Conservation (phyloP, 2,329 filamentous ascomycete genomes). For the Monilinia laxa region DNA sequence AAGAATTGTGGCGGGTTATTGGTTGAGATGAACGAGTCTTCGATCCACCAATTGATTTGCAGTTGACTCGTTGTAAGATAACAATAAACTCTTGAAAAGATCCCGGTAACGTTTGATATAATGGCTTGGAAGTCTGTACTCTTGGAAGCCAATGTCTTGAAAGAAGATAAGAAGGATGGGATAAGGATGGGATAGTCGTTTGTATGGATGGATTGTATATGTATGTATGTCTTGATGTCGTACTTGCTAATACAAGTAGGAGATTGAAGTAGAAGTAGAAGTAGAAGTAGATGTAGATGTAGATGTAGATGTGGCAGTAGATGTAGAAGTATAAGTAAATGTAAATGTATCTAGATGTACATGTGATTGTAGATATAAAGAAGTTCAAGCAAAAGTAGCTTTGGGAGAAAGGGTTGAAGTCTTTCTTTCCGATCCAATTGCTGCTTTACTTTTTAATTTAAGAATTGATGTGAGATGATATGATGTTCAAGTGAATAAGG, state of each 20-base stretch:
- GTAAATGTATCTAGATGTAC: too few species aligned
- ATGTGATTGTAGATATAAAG: not conserved
- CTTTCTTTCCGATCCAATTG: not conserved
- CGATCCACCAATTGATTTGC: not conserved
- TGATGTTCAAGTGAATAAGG: too few species aligned
- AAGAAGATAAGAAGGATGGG: not conserved
- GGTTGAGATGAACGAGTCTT: not conserved
- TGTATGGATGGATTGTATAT: not conserved
- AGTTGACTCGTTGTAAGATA: not conserved
- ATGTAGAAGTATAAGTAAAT: not conserved
- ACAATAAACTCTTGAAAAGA: conserved; percentile 4
- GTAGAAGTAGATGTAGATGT: not conserved
- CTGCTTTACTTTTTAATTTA: not conserved
- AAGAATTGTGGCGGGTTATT: not conserved
- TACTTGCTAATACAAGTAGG: conserved; percentile 1
- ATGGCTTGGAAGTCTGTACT: not conserved
- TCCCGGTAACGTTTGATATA: not conserved
- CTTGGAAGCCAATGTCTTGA: conserved; percentile 1
- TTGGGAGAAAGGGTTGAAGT: conserved; percentile 17
- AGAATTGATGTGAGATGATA: not conserved
- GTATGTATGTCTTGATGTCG: not conserved
- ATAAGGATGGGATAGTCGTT: not conserved
- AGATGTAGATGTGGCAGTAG: too few species aligned
- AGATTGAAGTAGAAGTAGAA: not conserved
- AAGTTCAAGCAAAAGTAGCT: not conserved